Conservation (phyloP, 495 filamentous ascomycete genomes). For the Daldinia grandis region DNA sequence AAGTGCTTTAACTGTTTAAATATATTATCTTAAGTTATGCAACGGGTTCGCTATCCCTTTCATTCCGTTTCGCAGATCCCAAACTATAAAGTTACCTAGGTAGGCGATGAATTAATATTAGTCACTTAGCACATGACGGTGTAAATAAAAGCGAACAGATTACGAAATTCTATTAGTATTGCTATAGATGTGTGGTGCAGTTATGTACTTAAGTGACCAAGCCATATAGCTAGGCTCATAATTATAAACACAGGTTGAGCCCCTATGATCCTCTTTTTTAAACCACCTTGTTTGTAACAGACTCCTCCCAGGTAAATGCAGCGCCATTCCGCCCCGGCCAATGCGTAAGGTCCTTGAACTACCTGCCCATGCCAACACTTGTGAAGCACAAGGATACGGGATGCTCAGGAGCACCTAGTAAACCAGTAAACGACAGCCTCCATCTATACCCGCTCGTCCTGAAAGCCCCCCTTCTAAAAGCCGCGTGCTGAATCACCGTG, state of each 20-base stretch:
- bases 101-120: background rate
- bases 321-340: slow-evolving; percentile 1
- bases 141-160: background rate
- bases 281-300: slow-evolving; percentile 3
- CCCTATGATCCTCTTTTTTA: slow-evolving; percentile 3
- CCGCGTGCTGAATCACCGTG: slow-evolving; percentile 10
- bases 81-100: no score
- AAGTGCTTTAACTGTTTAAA: no score
- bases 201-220: background rate
- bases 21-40: no score
- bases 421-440: background rate
- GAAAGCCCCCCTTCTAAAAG: slow-evolving; percentile 12
- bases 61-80: no score
- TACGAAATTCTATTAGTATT: background rate
- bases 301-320: background rate
- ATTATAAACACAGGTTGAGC: slow-evolving; percentile 5
- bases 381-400: slow-evolving; percentile 9
- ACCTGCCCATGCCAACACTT: background rate
- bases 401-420: slow-evolving; percentile 6
- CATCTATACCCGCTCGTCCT: slow-evolving; percentile 12
- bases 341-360: background rate
- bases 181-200: background rate
- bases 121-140: background rate
- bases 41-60: no score
- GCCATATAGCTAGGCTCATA: background rate